A percentile compares a stretch with the other conserved stretches of the same genome.
Conservation (phyloP, 2,329 filamentous ascomycete species). For the Trichoderma sp. region DNA sequence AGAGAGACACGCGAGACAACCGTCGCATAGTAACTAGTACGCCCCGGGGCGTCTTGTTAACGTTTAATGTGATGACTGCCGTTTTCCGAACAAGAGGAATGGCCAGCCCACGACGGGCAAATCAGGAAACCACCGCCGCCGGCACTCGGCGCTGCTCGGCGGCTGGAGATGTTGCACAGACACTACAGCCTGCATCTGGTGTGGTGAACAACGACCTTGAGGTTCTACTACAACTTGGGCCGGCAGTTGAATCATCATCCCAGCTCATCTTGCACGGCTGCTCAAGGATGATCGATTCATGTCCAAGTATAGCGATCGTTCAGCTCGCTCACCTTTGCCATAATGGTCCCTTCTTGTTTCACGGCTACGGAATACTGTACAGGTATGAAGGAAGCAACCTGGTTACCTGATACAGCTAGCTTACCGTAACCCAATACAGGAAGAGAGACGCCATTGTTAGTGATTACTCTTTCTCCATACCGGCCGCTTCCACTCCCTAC, state of each 20-base stretch:
- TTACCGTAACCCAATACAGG: background rate
- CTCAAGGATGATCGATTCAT: background rate
- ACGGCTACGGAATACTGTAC: background rate
- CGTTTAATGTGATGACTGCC: background rate
- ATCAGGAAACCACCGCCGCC: constrained; percentile 3
- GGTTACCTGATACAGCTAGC: background rate
- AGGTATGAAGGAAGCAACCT: background rate
- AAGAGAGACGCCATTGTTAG: background rate
- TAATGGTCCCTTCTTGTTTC: background rate
- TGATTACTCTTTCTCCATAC: constrained; percentile 11
- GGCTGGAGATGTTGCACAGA: background rate
- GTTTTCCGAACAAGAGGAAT: background rate
- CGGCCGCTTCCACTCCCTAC: background rate
- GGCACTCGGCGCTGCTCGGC: constrained; percentile 3
- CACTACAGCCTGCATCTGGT: background rate
- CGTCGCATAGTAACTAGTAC: background rate
- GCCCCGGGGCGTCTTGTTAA: background rate
- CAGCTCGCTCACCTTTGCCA: background rate
- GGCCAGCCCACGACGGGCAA: background rate
- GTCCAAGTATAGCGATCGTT: background rate
- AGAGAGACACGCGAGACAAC: background rate
- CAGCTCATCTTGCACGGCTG: background rate
- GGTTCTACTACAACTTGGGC: background rate
- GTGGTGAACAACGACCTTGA: background rate
- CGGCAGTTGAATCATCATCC: background rate